phyloP scores from a whole-genome alignment of 352 stramenopile species.

The Chrysophaeum taylorii region DNA sequence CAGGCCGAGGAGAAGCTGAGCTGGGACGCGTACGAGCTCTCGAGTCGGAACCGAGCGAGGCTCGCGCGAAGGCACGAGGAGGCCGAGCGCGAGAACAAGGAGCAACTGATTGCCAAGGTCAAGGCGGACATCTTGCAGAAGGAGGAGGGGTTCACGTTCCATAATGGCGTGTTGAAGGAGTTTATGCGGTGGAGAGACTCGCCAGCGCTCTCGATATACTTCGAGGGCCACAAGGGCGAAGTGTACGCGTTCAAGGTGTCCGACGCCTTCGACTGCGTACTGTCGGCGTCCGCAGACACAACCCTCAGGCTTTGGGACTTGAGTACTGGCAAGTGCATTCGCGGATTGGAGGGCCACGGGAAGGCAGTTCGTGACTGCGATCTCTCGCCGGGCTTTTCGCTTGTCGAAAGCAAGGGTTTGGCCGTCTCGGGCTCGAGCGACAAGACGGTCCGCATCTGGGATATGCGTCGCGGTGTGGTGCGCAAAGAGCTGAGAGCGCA shows the following conservation, averaged over 20 bases:
- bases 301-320: slow-evolving; percentile 78
- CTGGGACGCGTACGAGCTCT: neutral
- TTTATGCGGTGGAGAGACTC: slow-evolving; percentile 21
- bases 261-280: slow-evolving; percentile 49
- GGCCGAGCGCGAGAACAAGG: neutral
- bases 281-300: slow-evolving; percentile 69
- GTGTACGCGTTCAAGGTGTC: slow-evolving; percentile 78
- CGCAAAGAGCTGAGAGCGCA: slow-evolving; percentile 13
- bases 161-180: slow-evolving; percentile 17
- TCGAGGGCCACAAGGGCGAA: slow-evolving; percentile 59
- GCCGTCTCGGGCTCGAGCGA: slow-evolving; percentile 6
- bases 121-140: neutral
- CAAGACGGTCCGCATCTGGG: slow-evolving; percentile 21
- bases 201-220: slow-evolving; percentile 13
- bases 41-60: neutral
- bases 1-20: neutral
- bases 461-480: neutral
- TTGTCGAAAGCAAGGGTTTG: neutral
- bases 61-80: neutral
- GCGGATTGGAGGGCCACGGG: slow-evolving; percentile 66
- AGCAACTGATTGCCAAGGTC: neutral
- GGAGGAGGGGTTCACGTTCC: slow-evolving; percentile 23
- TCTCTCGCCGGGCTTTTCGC: slow-evolving; percentile 14
- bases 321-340: slow-evolving; percentile 64
- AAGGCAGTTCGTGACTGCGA: slow-evolving; percentile 25